Evolutionary conservation across 2,329 filamentous ascomycete species (phyloP), one percentile per base, ranked within the genome.

Genomic region (Colletotrichum chlorophyti): DNA sequence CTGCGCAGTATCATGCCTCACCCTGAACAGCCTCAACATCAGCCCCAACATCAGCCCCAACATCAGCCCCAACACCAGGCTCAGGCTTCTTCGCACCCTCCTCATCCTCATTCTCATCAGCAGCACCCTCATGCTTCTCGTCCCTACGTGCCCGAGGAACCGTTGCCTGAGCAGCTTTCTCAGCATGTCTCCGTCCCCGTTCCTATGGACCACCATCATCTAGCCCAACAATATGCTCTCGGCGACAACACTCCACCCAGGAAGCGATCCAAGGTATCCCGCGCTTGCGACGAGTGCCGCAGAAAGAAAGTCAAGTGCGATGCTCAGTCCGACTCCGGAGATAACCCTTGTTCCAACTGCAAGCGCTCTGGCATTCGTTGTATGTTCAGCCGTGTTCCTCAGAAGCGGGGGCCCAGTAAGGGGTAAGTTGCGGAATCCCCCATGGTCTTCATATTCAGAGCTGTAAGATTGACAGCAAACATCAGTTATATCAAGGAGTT

Each of bases 291-390:
- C 69, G 91, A 96, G 70, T 96, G 92, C 70, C 83, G 93, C 38
- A 84, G 92, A 53, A 96, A 96, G 74, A 96, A 94, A 78, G 91
- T 96, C 59, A 91, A 92, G 68, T 97, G 93, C 68, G 92, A 96
- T 74, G 90, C 91, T 5, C 84, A 86, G 60, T 88, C 88, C 8
- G 91, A 96, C 69, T 83, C 83, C 6, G 88, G 86, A 14, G 85
- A 90, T 15, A 84, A 87, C 58, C 87, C 89, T 6, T 97, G 93
- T 68, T 90, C 90, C 3, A 94, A 91, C 68, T 96, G 93, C 71
- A 86, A 87, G 52, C 85, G 91, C 50, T 88, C 91, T 7, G 84
- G 84, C n/a, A 84, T 87, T n/a, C 79, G 80, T 19, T 97, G 93
- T 74, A 83, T 93, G 17, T 97, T 96, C 70, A 96, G 91, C 72